Evolutionary conservation across 2,329 filamentous ascomycete species (phyloP), one percentile per base, ranked within the genome.

Genomic region (Colletotrichum sp.): DNA sequence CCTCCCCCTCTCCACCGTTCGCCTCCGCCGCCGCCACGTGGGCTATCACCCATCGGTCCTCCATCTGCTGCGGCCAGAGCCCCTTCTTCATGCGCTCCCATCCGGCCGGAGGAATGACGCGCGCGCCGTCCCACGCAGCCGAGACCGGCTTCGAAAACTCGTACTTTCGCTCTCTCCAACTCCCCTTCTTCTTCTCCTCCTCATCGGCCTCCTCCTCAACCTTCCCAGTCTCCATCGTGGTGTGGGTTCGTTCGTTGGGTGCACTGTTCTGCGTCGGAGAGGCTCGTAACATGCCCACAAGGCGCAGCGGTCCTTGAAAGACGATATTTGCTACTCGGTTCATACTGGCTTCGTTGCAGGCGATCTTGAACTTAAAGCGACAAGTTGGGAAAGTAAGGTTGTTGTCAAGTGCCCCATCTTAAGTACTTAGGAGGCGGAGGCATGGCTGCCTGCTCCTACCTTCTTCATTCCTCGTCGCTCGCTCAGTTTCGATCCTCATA

Each of bases 51-150:
- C 68, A 75, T 9, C 68, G 49, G 49, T 72, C 68, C 8, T 72
- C 52, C 72, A 72, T 72, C 15, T 69, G 28, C 63, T 60, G 59
- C 36, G 52, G 68, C n/a, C 49, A 52, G 26, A 66, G 30, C 6
- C 72, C 72, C 52, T 28, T 30, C 68, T 55, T 60, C 68, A 71
- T 72, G 49, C 63, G 60, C 21, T 72, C 68, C 72, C 52, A 75
- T 18, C 39, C 52, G 52, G 28, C 60, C 7, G 34, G 13, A 18
- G 52, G 10, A 28, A 75, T 69, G 32, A 62, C 24, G 26, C 15
- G 55, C 32, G 71, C 28, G 5, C 21, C 18, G 34, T 57, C 57
- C 57, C 71, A 74, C 2, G 57, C 4, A 26, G 66, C 44, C 24
- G 71, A 55, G 34, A 21, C 30, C n/a, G 55, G 57, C 39, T 63